Evolutionary conservation across 179 eudicot species (phyloP), one percentile per base, ranked within the genome.

Genomic region (Monotropa hypopitys): DNA sequence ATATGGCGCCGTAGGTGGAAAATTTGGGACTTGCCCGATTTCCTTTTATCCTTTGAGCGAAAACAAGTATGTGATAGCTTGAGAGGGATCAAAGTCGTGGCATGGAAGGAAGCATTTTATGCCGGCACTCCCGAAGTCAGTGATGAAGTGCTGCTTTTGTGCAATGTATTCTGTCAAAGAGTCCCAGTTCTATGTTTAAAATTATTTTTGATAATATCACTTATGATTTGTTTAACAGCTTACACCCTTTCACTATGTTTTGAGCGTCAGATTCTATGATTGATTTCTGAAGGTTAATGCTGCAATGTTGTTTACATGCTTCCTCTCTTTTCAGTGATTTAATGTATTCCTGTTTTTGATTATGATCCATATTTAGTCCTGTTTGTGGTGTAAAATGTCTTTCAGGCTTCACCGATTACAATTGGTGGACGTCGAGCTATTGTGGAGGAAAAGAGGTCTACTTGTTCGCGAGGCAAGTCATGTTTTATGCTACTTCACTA

Each of bases 401-500:
- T 56, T 38, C 87, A 95, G 98, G 96, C 97, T 79, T 90, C 98
- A 28, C 92, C 90, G 9, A 57, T 95, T 70, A 1, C 75, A 46
- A 84, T 95, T 79, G 91, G 84, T 85, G 96, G 96, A 32, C 90
- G 87, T 47, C 87, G 84, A 70, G 89, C 87, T 42, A 73, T 79
- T 74, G 84, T 93, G 26, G 98, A 93, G 85, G 96, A 89, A 67
- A 95, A 95, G 85, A 89, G 84, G 84, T 91, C 98, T 8, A 86
- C 97, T 12, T 82, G 72, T 78, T 84, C 89, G 23, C 85, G 96
- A 86, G 97, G 99, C 84, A 87, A 81, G 90, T 84, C 75, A 51
- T 20, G n/a, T 57, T 80, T 76, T 28, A 16, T 49, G 28, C 50
- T 13, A 28, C 35, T 35, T 42, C 38, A 38, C 15, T 23, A 50